These are phyloP conservation scores for Nigrospora oryzae DNA, from an alignment of 2,329 filamentous ascomycete genomes.

Conservation along the genomic window DNA sequence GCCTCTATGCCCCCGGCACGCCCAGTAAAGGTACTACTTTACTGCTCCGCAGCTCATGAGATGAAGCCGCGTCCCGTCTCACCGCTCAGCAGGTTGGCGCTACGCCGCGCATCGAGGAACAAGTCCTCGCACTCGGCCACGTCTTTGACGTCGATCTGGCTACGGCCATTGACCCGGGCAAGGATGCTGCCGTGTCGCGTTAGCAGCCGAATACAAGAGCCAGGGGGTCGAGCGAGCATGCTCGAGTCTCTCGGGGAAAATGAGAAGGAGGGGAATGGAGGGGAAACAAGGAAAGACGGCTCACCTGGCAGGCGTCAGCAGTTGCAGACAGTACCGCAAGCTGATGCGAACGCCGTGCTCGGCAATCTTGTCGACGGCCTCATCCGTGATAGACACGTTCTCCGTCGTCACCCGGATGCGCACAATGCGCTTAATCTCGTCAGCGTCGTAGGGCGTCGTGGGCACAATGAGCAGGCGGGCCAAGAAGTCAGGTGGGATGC, in stretches of 20 bases:
- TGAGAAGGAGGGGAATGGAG: constrained; percentile 11
- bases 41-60: constrained; percentile 31
- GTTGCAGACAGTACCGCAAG: constrained; percentile 84
- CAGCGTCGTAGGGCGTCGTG: constrained; percentile 77
- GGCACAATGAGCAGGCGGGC: constrained; percentile 92
- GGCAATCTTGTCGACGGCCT: constrained; percentile 79
- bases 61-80: constrained; percentile 59
- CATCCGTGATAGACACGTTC: constrained; percentile 68
- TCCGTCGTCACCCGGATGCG: constrained; percentile 77
- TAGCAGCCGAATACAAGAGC: constrained; percentile 20
- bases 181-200: constrained; percentile 55
- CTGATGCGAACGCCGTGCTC: constrained; percentile 83
- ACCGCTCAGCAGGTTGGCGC: constrained; percentile 58
- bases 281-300: constrained; percentile 19
- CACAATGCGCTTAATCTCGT: constrained; percentile 91
- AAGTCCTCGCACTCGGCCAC: constrained; percentile 75
- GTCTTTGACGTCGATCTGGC: constrained; percentile 69
- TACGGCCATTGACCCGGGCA: constrained; percentile 72
- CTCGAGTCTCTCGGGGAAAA: not conserved
- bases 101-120: constrained; percentile 75
- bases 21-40: not conserved
- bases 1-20: not conserved
- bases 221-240: not conserved
- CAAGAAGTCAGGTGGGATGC: constrained; percentile 88
- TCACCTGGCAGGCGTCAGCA: constrained; percentile 76